Evolutionary conservation across 2,329 filamentous ascomycete genomes (phyloP), one percentile per base, ranked within the genome.

Genomic region (Talaromyces sp.): DNA sequence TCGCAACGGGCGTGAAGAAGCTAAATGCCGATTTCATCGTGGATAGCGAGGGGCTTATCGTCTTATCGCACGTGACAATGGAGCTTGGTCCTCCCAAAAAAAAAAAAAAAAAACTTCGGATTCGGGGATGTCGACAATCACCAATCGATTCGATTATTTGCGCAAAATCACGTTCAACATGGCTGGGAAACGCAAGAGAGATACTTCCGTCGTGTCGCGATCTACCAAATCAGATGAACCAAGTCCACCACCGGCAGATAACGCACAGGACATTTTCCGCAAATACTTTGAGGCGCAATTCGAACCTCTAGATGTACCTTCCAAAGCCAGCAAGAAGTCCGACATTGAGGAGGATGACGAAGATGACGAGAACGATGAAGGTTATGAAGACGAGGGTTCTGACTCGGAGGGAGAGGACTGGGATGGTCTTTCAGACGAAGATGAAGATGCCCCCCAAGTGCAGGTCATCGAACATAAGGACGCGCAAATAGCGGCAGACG

Each of bases 241-340:
- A 35, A 65, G 65, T 33, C 51, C 62, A 24, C 53, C 60, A 27
- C 55, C 61, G 5, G 55, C 60, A 27, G 61, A 59, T 20, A 52
- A 64, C 1, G 80, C 88, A 11, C 85, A 90, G 62, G 90, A 87
- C 51, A 82, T 92, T 52, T 90, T 99, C 66, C 86, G 86, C 52
- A 85, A 84, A 62, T 88, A 93, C 69, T 97, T 97, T 68, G 94
- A 97, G 74, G 84, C 90, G 24, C 86, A 89, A 68, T 97, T 97
- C 76, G 84, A 86, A 68, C 91, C 93, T 8, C 72, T 96, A 35
- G 79, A 79, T 36, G 70, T 58, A 37, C 56, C 60, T 36, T 47
- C 46, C 13, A 50, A 54, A 32, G 58, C 55, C 5, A 29, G 36
- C 11, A 45, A 54, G 13, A 37, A 48, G 10, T 42, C 60, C 7